phyloP scores from a whole-genome alignment of 192 early-diverging fungal species.

The Geranomyces michiganensis region DNA sequence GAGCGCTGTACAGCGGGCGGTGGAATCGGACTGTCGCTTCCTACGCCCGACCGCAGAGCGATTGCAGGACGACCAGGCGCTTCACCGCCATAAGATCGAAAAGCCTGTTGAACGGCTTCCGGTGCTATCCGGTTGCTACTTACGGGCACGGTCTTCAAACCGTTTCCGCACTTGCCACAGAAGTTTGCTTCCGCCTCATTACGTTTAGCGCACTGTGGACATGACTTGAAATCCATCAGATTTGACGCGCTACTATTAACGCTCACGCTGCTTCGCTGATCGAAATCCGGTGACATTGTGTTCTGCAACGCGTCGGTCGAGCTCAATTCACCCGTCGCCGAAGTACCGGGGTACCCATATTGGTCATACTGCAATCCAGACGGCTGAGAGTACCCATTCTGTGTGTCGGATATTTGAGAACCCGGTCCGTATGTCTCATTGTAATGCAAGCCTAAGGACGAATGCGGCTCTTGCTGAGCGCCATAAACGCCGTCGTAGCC shows the following conservation, averaged over 20 bases:
- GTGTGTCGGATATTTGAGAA: too few relatives aligned
- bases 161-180: conserved; percentile 48
- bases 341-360: too few relatives aligned
- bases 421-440: too few relatives aligned
- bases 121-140: not conserved
- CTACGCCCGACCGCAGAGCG: not conserved
- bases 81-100: conserved; percentile 4
- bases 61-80: not conserved
- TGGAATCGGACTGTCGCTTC: not conserved
- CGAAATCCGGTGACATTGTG: conserved; percentile 10
- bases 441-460: too few relatives aligned
- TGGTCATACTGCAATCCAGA: too few relatives aligned
- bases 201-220: conserved; percentile 37
- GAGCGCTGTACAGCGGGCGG: not conserved
- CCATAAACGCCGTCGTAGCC: too few relatives aligned
- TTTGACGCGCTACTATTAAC: conserved; percentile 19
- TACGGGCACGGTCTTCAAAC: not conserved
- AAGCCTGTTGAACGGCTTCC: not conserved
- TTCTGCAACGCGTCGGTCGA: not conserved
- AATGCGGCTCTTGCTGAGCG: too few relatives aligned
- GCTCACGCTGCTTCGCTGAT: conserved; percentile 8
- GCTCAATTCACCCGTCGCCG: not conserved
- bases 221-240: conserved; percentile 22
- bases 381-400: too few relatives aligned
- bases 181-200: conserved; percentile 42